A percentile compares a stretch with the other conserved stretches of the same genome.
Conservation (phyloP, 2,329 filamentous ascomycete species). For the Didymella keratinophila region DNA sequence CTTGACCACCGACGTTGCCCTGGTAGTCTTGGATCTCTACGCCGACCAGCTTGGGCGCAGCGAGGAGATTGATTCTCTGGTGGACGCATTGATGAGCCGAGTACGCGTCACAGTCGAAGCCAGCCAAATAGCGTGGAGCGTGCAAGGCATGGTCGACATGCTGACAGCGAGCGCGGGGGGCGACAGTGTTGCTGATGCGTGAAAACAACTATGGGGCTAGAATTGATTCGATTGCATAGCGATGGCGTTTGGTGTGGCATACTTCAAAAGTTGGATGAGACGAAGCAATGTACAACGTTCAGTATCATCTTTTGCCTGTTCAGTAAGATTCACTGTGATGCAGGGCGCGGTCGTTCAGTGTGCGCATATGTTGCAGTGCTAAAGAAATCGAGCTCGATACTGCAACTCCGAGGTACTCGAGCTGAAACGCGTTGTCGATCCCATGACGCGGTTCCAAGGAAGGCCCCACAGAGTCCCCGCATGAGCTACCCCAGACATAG, state of each 20-base stretch:
- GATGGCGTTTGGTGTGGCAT: slow-evolving; percentile 42
- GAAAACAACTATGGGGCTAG: neutral
- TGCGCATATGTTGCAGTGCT: neutral
- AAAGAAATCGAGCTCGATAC: neutral
- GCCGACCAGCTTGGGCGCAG: slow-evolving; percentile 79
- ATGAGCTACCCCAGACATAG: slow-evolving; percentile 18
- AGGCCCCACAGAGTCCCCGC: slow-evolving; percentile 17
- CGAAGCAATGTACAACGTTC: slow-evolving; percentile 22
- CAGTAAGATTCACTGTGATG: neutral
- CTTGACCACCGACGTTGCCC: slow-evolving; percentile 81
- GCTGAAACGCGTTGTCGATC: slow-evolving; percentile 12
- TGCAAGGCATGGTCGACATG: slow-evolving; percentile 87
- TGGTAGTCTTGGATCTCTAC: slow-evolving; percentile 87
- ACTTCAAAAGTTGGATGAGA: slow-evolving; percentile 24
- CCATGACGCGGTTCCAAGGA: slow-evolving; percentile 11
- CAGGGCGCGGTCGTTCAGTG: neutral
- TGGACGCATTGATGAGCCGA: slow-evolving; percentile 72
- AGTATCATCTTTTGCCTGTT: neutral
- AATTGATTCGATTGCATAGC: slow-evolving; percentile 41
- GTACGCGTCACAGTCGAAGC: slow-evolving; percentile 82
- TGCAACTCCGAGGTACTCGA: neutral
- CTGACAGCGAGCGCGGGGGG: slow-evolving; percentile 66
- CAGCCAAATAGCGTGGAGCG: slow-evolving; percentile 82
- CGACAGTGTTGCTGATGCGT: slow-evolving; percentile 25
- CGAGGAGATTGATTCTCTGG: slow-evolving; percentile 72